A percentile compares a stretch with the other conserved stretches of the same genome.
Evolutionary conservation across 495 filamentous ascomycete genomes (phyloP).

Genomic region (Talaromyces ruber): DNA sequence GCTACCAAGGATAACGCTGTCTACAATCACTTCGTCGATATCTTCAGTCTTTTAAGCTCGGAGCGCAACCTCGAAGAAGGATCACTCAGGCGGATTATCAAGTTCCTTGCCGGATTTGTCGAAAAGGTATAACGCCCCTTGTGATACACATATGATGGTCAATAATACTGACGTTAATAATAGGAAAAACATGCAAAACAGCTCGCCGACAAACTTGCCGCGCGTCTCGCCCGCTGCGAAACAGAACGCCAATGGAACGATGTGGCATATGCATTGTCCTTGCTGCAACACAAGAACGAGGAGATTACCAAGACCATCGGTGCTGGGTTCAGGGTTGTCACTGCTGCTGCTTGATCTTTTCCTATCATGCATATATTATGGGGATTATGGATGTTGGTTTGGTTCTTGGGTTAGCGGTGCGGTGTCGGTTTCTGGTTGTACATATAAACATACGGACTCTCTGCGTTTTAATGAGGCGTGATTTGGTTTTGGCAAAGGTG

Average conservation of each 20-base stretch:
- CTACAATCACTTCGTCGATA: conserved; percentile 99
- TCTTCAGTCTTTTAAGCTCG: conserved; percentile 88
- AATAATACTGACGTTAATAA: conserved; percentile 1
- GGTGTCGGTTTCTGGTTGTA: neutral
- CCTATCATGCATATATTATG: neutral
- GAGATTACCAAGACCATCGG: conserved; percentile 79
- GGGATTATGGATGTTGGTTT: neutral
- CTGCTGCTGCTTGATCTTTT: conserved; percentile 44
- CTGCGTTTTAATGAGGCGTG: neutral
- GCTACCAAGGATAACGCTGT: conserved; percentile 98
- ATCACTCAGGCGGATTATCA: conserved; percentile 72
- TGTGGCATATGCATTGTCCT: conserved; percentile 79
- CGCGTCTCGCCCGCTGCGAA: conserved; percentile 76
- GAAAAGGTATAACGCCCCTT: conserved; percentile 66
- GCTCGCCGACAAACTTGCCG: conserved; percentile 86
- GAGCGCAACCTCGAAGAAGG: conserved; percentile 77
- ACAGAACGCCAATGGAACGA: conserved; percentile 96
- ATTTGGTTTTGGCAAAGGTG: neutral
- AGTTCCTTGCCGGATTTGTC: conserved; percentile 89
- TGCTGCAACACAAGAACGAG: conserved; percentile 95
- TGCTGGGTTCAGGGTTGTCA: conserved; percentile 81
- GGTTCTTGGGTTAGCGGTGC: neutral
- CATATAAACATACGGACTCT: neutral
- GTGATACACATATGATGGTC: no score
- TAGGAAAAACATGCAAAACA: conserved; percentile 98